These are phyloP conservation scores for Mortierella sp. DNA, from an alignment of 371 early-diverging fungal genomes.

Conservation along the genomic window DNA sequence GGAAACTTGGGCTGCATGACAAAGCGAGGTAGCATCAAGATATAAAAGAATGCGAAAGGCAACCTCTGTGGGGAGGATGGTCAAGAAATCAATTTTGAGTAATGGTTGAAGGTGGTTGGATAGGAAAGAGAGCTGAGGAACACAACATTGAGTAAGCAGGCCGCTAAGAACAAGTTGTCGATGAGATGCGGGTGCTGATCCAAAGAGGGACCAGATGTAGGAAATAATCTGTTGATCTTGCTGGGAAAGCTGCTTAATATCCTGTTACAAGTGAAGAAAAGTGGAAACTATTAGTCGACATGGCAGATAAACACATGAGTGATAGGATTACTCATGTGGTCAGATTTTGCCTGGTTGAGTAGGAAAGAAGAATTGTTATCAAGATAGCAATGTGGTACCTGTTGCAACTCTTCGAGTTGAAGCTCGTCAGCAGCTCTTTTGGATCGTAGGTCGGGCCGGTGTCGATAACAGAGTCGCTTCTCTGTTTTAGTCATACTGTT, in stretches of 20 bases:
- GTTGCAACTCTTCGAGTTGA: constrained; percentile 44
- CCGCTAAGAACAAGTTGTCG: constrained; percentile 72
- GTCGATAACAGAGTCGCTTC: constrained; percentile 55
- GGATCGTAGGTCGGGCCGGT: constrained; percentile 47
- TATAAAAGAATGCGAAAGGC: constrained; percentile 84
- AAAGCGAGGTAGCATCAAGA: constrained; percentile 92
- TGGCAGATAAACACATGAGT: background rate
- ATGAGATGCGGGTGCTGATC: constrained; percentile 59
- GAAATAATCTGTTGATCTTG: constrained; percentile 61
- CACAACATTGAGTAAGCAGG: constrained; percentile 65
- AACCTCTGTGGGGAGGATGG: constrained; percentile 83
- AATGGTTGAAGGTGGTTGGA: constrained; percentile 75
- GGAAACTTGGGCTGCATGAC: constrained; percentile 91
- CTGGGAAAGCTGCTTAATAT: constrained; percentile 46
- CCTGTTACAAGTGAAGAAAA: too few relatives aligned
- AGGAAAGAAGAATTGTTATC: background rate
- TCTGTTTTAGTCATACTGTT: constrained; percentile 25
- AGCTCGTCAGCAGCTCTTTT: constrained; percentile 47
- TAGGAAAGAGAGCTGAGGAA: constrained; percentile 80
- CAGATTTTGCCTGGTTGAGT: background rate
- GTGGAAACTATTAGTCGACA: background rate
- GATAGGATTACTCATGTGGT: background rate
- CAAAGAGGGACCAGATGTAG: constrained; percentile 66
- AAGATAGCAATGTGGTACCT: constrained; percentile 19
- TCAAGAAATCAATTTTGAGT: constrained; percentile 86